Conservation (phyloP, 1,284 basidiomycete genomes). For the Tremellales sp. region DNA sequence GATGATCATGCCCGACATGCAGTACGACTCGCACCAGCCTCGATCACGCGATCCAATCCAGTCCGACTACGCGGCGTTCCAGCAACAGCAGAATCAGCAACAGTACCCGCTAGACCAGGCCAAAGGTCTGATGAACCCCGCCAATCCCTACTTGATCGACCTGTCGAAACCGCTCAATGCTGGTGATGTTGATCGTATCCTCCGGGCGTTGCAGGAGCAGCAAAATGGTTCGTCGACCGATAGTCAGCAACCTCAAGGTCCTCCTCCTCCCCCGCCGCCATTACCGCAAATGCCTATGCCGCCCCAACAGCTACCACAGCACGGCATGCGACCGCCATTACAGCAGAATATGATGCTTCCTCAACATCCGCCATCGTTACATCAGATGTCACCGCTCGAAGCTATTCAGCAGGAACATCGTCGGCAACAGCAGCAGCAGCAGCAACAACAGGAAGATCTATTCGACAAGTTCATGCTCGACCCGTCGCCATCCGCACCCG, state of each 20-base stretch:
- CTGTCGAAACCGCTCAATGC: constrained; percentile 44
- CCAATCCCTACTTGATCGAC: constrained; percentile 39
- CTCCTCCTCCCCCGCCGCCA: background rate
- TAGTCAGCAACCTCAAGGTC: background rate
- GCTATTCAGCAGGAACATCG: too few relatives aligned
- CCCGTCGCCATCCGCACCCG: background rate
- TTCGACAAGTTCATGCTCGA: background rate
- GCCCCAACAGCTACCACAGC: background rate
- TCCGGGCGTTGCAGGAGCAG: constrained; percentile 36
- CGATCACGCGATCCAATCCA: background rate
- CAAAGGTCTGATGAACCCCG: too few relatives aligned
- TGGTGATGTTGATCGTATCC: constrained; percentile 34
- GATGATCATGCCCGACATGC: background rate
- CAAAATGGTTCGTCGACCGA: constrained; percentile 4
- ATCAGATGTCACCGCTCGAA: too few relatives aligned
- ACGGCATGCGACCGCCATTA: background rate
- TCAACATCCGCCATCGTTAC: background rate
- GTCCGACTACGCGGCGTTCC: background rate
- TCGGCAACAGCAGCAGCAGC: too few relatives aligned
- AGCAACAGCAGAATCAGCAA: background rate
- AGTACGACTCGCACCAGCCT: background rate
- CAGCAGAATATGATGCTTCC: background rate
- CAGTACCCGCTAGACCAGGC: background rate
- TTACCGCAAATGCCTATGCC: background rate
- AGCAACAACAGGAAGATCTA: background rate